Base-by-base conservation (phyloP, 2,329 filamentous ascomycete genomes). In the Fusarium anguioides region DNA sequence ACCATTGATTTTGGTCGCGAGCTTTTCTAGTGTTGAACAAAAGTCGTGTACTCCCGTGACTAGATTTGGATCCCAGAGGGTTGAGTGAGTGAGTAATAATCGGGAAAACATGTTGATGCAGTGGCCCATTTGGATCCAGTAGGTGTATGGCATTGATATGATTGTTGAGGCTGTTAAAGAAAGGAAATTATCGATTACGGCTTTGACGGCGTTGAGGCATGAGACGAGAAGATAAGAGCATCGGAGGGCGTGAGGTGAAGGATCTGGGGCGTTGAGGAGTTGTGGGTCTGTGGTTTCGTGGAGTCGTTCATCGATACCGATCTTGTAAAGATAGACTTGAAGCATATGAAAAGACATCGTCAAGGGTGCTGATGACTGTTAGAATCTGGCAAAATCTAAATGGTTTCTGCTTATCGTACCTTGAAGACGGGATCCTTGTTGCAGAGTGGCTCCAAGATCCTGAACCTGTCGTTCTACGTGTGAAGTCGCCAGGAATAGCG, bases 71-170 rank as follows among this genome's bases (percentile, higher is more conserved):
- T 56, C 50, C 57, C 57, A 63, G 29, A 40, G 60, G 10, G n/a
- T 62, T 12, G 46, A 36, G 14, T 62, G 27, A 24, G 39, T 49
- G n/a, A 56, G 31, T 8, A 63, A 17, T 6, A 62, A 2, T 8
- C 57, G 49, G 14, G 48, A 63, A n/a, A 50, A 62, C 29, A 63
- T 56, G n/a, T 49, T 37, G 11, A 62, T 56, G 5, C 42, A 54
- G 37, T 62, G 57, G 1, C 39, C 57, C 39, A 62, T 42, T 8
- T 55, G 60, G 27, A 62, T 56, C 57, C 49, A 63, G 7, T 63
- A 27, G 2, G 42, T 18, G 24, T 63, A 62, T 10, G 49, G 57
- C 29, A 62, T 56, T 12, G 60, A 62, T 15, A 56, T 23, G 7
- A 63, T 46, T 14, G 36, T 24, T 1, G 57, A 36, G 14, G 42